These are phyloP conservation scores for Dryadomyces quercus-mongolicae DNA, from an alignment of 2,329 filamentous ascomycete species.

Conservation along the genomic window DNA sequence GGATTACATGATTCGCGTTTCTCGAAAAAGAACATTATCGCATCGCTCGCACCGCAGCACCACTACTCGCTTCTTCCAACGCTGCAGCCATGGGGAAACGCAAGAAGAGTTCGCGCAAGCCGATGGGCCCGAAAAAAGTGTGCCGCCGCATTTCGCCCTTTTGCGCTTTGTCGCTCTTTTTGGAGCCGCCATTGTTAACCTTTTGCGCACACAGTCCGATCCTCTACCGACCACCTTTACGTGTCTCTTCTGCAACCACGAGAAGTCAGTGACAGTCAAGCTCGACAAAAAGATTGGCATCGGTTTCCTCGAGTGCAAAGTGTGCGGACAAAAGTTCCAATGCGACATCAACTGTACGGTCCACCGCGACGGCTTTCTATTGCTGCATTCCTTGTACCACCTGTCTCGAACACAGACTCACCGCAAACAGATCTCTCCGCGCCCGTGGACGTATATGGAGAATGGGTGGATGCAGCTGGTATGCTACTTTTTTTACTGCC, in stretches of 20 bases:
- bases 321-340: slow-evolving; percentile 90
- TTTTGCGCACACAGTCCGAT: slow-evolving; percentile 39
- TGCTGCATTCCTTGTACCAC: not conserved
- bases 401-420: not conserved
- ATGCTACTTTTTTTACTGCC: slow-evolving; percentile 12
- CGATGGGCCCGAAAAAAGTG: slow-evolving; percentile 73
- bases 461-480: slow-evolving; percentile 88
- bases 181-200: not conserved
- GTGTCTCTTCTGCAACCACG: slow-evolving; percentile 97
- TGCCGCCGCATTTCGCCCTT: not conserved
- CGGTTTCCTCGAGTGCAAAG: slow-evolving; percentile 76
- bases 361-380: too few relatives aligned
- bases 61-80: not conserved
- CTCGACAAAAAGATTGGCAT: slow-evolving; percentile 87
- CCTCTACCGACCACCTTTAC: slow-evolving; percentile 75
- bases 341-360: slow-evolving; percentile 78
- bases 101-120: slow-evolving; percentile 81
- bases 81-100: slow-evolving; percentile 65
- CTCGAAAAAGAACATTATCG: too few relatives aligned
- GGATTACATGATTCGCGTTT: too few relatives aligned
- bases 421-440: slow-evolving; percentile 61
- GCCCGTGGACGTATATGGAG: slow-evolving; percentile 88
- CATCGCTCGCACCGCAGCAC: not conserved
- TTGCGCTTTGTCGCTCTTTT: too few relatives aligned
- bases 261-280: slow-evolving; percentile 81